These are phyloP conservation scores for Fraxinus excelsior DNA, from an alignment of 257 asterid species.

Conservation along the genomic window DNA sequence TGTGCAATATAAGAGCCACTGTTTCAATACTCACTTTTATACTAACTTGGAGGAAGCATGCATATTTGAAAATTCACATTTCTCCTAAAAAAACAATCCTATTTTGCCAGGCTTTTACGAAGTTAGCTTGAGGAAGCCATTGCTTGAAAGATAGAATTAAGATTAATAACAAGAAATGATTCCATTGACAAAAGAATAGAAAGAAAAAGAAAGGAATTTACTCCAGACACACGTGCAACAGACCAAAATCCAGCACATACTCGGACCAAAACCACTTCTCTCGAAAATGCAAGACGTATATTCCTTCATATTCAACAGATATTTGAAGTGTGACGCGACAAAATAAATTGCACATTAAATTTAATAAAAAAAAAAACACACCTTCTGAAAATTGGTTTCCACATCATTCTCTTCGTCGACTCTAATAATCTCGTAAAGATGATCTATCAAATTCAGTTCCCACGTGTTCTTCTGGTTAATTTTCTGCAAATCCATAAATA, in stretches of 20 bases:
- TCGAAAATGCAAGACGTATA: neutral
- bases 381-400: conserved; percentile 96
- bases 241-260: neutral
- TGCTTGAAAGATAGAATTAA: neutral
- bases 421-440: conserved; percentile 74
- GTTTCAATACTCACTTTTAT: neutral
- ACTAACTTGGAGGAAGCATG: neutral
- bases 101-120: neutral
- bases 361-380: conserved; percentile 16
- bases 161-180: neutral
- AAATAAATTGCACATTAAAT: neutral
- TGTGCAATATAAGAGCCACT: neutral
- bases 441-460: conserved; percentile 93
- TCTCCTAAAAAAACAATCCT: too few species aligned
- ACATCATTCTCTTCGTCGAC: conserved; percentile 80
- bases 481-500: conserved; percentile 56
- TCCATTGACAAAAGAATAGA: neutral
- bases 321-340: neutral
- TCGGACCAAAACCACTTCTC: neutral
- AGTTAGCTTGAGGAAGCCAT: neutral
- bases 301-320: neutral
- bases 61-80: neutral
- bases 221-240: neutral
- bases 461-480: conserved; percentile 93
- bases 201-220: neutral